These are phyloP conservation scores for Mrakia hoshinonis DNA, from an alignment of 768 basidiomycete species.

Conservation along the genomic window DNA sequence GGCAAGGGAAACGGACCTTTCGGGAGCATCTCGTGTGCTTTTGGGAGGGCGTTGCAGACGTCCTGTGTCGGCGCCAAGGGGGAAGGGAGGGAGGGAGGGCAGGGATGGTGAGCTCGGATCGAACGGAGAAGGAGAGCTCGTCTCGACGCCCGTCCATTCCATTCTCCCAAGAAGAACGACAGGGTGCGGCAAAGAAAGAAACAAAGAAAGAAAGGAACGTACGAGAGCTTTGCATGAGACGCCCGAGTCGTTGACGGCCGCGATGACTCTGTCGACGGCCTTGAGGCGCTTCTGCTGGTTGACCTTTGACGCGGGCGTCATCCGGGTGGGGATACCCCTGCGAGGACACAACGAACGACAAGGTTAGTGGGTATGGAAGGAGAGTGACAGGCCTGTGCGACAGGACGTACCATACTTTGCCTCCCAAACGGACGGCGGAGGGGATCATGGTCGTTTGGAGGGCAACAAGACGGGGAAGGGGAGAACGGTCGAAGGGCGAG, in stretches of 20 bases:
- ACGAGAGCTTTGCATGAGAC: constrained; percentile 69
- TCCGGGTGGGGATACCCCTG: constrained; percentile 59
- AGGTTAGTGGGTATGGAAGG: background rate
- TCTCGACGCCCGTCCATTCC: background rate
- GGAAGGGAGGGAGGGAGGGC: background rate
- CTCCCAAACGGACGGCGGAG: constrained; percentile 14
- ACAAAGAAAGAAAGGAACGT: constrained; percentile 37
- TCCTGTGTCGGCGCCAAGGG: constrained; percentile 46
- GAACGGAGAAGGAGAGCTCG: background rate
- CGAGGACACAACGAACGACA: too few relatives aligned
- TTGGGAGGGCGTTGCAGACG: constrained; percentile 72
- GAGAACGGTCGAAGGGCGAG: background rate
- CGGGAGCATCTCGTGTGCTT: constrained; percentile 83
- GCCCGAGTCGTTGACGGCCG: constrained; percentile 73
- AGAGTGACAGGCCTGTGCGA: background rate
- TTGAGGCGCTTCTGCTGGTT: constrained; percentile 81
- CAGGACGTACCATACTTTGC: constrained; percentile 7
- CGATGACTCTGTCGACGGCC: constrained; percentile 87
- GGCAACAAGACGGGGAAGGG: background rate
- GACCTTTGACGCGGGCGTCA: constrained; percentile 84
- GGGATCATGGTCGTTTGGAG: constrained; percentile 17
- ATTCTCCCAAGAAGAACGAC: too few relatives aligned
- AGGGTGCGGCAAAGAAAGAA: background rate
- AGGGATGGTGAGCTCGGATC: background rate
- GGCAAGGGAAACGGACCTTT: constrained; percentile 39